Evolutionary conservation across 2,329 filamentous ascomycete genomes (phyloP).

Genomic region (Sordariomycetes sp.): DNA sequence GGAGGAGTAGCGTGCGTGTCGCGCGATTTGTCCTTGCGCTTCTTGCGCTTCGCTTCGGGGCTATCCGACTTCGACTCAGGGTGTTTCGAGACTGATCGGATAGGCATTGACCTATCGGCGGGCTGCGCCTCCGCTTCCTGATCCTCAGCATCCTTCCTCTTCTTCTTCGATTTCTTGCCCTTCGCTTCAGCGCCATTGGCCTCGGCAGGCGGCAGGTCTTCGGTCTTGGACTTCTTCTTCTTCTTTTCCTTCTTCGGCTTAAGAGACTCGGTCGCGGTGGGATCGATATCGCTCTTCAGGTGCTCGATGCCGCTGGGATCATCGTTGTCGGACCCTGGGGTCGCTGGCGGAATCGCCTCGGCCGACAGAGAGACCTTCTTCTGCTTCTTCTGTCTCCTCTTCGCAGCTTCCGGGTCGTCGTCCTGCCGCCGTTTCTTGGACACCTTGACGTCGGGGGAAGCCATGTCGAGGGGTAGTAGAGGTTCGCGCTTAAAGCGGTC

Average conservation of each 20-base stretch:
- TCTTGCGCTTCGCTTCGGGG: conserved; percentile 1
- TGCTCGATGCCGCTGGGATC: background rate
- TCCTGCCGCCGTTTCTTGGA: conserved; percentile 4
- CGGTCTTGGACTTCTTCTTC: background rate
- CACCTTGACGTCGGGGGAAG: background rate
- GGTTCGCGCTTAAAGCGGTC: background rate
- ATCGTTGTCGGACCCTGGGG: background rate
- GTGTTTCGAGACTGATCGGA: conserved; percentile 5
- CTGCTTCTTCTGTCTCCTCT: conserved; percentile 2
- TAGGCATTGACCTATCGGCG: background rate
- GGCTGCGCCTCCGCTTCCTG: conserved; percentile 9
- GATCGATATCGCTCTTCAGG: background rate
- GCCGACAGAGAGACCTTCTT: conserved; percentile 1
- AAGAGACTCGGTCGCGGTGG: background rate
- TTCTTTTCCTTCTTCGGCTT: background rate
- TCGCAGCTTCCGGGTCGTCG: conserved; percentile 2
- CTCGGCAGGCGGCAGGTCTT: background rate
- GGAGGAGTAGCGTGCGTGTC: conserved; percentile 1
- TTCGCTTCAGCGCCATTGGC: background rate
- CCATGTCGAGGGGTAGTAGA: background rate
- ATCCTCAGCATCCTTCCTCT: conserved; percentile 19
- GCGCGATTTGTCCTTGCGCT: conserved; percentile 3
- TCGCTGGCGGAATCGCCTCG: background rate
- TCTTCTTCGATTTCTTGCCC: conserved; percentile 8
- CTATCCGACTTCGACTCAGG: background rate